phyloP scores from a whole-genome alignment of 805 yeast species.

The Candida silvicultrix region DNA sequence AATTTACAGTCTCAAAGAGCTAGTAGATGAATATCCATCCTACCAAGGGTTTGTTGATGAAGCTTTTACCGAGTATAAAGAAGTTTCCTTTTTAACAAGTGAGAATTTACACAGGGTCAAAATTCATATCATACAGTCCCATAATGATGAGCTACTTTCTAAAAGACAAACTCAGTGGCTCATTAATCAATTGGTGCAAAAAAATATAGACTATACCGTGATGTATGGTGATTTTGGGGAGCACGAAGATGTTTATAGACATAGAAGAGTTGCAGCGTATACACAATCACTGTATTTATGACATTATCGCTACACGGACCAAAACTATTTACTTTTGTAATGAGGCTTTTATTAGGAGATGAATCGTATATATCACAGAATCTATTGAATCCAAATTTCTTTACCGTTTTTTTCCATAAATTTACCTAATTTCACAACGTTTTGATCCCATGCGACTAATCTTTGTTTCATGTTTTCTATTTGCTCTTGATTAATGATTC shows the following conservation, averaged over 20 bases:
- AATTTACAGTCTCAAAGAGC: constrained; percentile 46
- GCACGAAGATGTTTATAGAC: constrained; percentile 60
- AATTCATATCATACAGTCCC: constrained; percentile 50
- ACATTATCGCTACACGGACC: no score
- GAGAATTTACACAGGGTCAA: constrained; percentile 4
- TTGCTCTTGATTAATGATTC: constrained; percentile 81
- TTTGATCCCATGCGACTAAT: constrained; percentile 70
- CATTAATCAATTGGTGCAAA: constrained; percentile 24
- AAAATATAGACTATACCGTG: constrained; percentile 12
- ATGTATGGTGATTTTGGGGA: constrained; percentile 40
- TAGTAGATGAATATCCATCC: constrained; percentile 55
- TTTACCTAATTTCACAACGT: constrained; percentile 58
- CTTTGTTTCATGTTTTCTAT: constrained; percentile 69
- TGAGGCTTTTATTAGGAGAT: neutral
- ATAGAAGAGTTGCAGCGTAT: constrained; percentile 31
- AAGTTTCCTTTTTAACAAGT: constrained; percentile 13
- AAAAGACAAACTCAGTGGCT: constrained; percentile 41
- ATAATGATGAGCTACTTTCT: constrained; percentile 59
- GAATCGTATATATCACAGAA: neutral
- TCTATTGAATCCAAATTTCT: constrained; percentile 50
- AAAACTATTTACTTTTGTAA: no score
- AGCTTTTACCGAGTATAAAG: constrained; percentile 39
- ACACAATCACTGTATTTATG: constrained; percentile 11
- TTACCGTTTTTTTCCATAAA: constrained; percentile 58
- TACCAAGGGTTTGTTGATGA: constrained; percentile 51